These are phyloP conservation scores for Obelidium mucronatum DNA, from an alignment of 192 early-diverging fungal species.

Conservation along the genomic window DNA sequence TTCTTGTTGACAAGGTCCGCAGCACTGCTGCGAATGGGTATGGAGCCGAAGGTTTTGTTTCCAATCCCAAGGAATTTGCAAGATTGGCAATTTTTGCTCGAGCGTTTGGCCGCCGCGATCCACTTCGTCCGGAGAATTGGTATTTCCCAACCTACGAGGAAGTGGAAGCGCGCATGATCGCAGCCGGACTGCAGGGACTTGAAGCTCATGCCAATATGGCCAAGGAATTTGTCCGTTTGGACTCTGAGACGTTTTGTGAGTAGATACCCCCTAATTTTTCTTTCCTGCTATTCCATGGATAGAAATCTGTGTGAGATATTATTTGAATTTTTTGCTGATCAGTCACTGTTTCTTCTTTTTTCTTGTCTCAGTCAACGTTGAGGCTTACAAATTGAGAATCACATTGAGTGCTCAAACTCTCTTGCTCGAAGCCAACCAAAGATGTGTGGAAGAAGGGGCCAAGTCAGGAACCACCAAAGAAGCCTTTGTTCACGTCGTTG, in stretches of 20 bases:
- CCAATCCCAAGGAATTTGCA: neutral
- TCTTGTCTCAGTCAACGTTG: too few species aligned
- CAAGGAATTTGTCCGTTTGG: neutral
- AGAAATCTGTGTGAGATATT: too few species aligned
- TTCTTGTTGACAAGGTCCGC: neutral
- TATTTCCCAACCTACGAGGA: slow-evolving; percentile 6
- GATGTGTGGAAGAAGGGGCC: slow-evolving; percentile 15
- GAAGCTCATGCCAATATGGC: neutral
- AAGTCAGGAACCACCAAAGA: neutral
- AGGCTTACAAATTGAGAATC: slow-evolving; percentile 37
- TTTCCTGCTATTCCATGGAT: too few species aligned
- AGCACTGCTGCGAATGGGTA: slow-evolving; percentile 11
- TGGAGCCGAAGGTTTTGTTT: neutral
- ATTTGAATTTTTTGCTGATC: too few species aligned
- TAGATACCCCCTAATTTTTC: too few species aligned
- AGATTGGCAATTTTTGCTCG: neutral
- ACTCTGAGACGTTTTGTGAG: slow-evolving; percentile 1
- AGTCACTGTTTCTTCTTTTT: too few species aligned
- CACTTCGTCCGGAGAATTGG: neutral
- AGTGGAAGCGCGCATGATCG: neutral
- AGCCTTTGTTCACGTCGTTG: slow-evolving; percentile 43
- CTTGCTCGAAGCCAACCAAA: slow-evolving; percentile 45
- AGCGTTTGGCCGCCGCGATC: neutral
- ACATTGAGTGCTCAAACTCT: slow-evolving; percentile 31
- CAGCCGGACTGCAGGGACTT: neutral